These are phyloP conservation scores for Pseudophaeomoniella oleicola DNA, from an alignment of 2,329 filamentous ascomycete species.

Conservation along the genomic window DNA sequence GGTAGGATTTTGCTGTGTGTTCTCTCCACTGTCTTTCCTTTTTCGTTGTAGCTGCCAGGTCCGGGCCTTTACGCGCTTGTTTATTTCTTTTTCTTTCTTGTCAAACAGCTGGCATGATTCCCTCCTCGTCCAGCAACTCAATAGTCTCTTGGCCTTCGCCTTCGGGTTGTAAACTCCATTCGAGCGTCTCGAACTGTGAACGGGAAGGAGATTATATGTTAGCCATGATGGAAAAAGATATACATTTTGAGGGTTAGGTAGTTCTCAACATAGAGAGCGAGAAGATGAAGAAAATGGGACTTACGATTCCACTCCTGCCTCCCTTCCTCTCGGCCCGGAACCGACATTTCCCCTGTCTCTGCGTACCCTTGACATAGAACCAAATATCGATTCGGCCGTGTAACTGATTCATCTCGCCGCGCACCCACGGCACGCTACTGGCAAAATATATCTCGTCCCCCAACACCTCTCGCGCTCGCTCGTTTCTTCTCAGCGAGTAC, in stretches of 20 bases:
- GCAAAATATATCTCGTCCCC: slow-evolving; percentile 80
- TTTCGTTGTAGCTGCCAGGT: too few relatives aligned
- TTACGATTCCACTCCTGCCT: slow-evolving; percentile 43
- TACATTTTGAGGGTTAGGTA: background rate
- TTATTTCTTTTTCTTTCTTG: too few relatives aligned
- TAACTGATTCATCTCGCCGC: slow-evolving; percentile 81
- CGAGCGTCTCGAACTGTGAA: slow-evolving; percentile 65
- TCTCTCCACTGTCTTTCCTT: too few relatives aligned
- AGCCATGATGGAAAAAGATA: slow-evolving; percentile 2
- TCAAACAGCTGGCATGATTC: background rate
- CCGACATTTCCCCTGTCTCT: slow-evolving; percentile 55
- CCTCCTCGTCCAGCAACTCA: slow-evolving; percentile 50
- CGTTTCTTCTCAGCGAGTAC: slow-evolving; percentile 76
- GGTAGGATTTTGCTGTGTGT: too few relatives aligned
- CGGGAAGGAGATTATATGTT: slow-evolving; percentile 2
- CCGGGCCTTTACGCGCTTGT: too few relatives aligned
- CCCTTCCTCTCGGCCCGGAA: slow-evolving; percentile 57
- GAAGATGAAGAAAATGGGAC: slow-evolving; percentile 1
- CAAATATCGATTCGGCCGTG: slow-evolving; percentile 78
- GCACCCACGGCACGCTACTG: slow-evolving; percentile 67
- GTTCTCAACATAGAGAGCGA: background rate
- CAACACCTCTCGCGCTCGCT: slow-evolving; percentile 57
- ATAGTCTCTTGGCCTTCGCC: slow-evolving; percentile 54
- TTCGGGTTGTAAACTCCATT: slow-evolving; percentile 70
- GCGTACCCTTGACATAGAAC: slow-evolving; percentile 75